These are phyloP conservation scores for Aspergillus bertholletiae DNA, from an alignment of 495 filamentous ascomycete genomes.

Conservation along the genomic window DNA sequence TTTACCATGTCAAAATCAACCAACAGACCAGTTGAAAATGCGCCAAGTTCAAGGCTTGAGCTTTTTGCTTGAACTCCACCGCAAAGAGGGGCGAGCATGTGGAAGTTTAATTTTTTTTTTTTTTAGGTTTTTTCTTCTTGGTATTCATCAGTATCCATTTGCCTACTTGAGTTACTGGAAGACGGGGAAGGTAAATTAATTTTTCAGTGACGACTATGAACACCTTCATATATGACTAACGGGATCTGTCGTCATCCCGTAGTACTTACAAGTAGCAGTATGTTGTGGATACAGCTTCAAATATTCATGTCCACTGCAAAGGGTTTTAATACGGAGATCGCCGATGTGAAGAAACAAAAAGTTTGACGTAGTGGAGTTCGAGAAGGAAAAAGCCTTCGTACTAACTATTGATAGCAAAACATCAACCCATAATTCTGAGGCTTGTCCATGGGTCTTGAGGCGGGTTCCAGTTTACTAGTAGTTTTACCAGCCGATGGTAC, in stretches of 20 bases:
- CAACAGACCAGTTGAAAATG: not conserved
- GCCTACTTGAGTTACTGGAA: not conserved
- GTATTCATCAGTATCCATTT: not conserved
- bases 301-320: not conserved
- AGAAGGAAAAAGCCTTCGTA: not conserved
- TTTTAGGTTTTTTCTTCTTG: not conserved
- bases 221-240: not conserved
- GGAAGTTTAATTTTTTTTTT: not conserved
- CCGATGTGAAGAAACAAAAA: constrained; percentile 18
- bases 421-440: not conserved
- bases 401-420: not conserved
- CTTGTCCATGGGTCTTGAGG: not conserved
- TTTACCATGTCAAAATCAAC: not conserved
- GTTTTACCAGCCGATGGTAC: not conserved
- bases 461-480: too few relatives aligned
- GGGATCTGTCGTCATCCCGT: not conserved
- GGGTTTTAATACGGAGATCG: constrained; percentile 17
- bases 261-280: too few relatives aligned
- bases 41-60: not conserved
- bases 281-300: not conserved
- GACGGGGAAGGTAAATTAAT: not conserved
- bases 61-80: not conserved
- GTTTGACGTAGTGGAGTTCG: not conserved
- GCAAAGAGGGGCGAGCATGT: not conserved
- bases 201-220: not conserved